A percentile compares a stretch with the other conserved stretches of the same genome.
Evolutionary conservation across 2,329 filamentous ascomycete genomes (phyloP).

Genomic region (Bertia moriformis): DNA sequence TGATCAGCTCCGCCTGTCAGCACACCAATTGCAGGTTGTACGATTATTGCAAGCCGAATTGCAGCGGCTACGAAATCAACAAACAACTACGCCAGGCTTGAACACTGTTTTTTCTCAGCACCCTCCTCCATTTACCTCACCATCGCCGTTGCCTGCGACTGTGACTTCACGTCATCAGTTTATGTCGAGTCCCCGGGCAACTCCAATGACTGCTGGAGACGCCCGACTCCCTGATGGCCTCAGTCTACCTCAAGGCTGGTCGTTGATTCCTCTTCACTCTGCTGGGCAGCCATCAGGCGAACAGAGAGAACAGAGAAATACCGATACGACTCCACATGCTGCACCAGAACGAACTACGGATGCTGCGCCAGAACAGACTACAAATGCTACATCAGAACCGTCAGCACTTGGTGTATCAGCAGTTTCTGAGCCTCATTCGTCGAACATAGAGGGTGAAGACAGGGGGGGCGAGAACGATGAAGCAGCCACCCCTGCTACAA

Average conservation of each 20-base stretch:
- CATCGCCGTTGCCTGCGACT: conserved; percentile 18
- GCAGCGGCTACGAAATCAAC: background rate
- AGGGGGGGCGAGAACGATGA: no score
- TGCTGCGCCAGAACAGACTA: background rate
- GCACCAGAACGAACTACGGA: conserved; percentile 3
- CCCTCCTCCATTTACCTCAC: conserved; percentile 3
- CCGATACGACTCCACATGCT: background rate
- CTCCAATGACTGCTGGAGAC: conserved; percentile 42
- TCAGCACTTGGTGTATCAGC: background rate
- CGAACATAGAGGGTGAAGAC: no score
- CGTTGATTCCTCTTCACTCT: conserved; percentile 44
- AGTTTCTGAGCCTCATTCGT: no score
- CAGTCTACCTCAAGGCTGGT: conserved; percentile 51
- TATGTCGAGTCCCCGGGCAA: conserved; percentile 24
- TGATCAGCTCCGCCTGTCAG: background rate
- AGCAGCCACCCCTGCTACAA: background rate
- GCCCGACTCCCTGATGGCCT: conserved; percentile 47
- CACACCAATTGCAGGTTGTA: background rate
- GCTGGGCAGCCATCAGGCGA: conserved; percentile 21
- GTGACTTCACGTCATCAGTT: conserved; percentile 30
- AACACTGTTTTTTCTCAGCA: background rate
- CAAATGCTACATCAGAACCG: background rate
- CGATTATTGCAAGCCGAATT: background rate
- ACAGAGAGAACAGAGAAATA: no score
- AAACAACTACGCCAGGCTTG: background rate